Percentiles rank a stretch among this genome's conserved stretches.
These are phyloP conservation scores for Penicillium sp. DNA, from an alignment of 2,329 filamentous ascomycete species.

Conservation along the genomic window DNA sequence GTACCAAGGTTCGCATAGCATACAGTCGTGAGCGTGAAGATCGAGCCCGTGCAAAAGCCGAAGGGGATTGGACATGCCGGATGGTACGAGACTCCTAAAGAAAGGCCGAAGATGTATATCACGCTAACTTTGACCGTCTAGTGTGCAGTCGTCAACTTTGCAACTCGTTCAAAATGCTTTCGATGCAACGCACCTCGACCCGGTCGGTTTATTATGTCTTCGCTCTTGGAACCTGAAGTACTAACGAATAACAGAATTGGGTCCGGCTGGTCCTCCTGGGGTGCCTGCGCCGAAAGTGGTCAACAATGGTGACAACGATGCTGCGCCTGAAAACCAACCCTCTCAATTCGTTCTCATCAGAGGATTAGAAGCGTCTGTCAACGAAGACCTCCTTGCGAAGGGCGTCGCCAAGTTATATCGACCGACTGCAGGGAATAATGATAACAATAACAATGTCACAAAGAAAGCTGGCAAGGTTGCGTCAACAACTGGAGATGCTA, in stretches of 20 bases:
- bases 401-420: constrained; percentile 77
- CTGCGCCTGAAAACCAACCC: constrained; percentile 59
- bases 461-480: constrained; percentile 55
- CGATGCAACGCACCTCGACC: constrained; percentile 61
- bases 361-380: constrained; percentile 70
- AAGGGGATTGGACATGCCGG: constrained; percentile 62
- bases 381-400: constrained; percentile 72
- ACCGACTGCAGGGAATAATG: constrained; percentile 43
- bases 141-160: constrained; percentile 63
- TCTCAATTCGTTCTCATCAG: constrained; percentile 79
- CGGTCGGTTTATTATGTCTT: constrained; percentile 44
- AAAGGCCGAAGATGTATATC: neutral
- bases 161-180: constrained; percentile 60
- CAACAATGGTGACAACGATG: constrained; percentile 61
- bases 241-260: constrained; percentile 28
- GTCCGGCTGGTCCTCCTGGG: constrained; percentile 38
- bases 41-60: constrained; percentile 49
- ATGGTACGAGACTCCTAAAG: constrained; percentile 42
- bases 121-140: constrained; percentile 30
- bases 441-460: constrained; percentile 42
- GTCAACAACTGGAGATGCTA: constrained; percentile 61
- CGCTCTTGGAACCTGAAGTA: neutral
- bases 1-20: constrained; percentile 54
- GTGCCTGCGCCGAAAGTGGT: constrained; percentile 48
- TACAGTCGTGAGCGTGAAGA: constrained; percentile 60